Conservation (phyloP, 2,329 filamentous ascomycete species). For the Hymenoscyphus fructigenus region DNA sequence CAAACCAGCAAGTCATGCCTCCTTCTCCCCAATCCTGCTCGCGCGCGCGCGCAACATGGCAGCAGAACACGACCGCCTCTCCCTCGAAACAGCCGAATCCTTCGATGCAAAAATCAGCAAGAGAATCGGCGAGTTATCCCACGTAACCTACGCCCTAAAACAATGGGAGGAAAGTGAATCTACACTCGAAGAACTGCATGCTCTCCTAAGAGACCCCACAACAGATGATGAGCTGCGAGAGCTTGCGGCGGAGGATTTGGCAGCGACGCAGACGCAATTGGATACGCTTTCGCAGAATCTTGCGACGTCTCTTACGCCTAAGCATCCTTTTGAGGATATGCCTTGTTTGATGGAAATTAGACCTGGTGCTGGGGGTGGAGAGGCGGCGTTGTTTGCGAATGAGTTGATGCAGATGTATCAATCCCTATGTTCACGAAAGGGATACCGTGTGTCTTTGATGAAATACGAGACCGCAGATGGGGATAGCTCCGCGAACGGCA, state of each 20-base stretch:
- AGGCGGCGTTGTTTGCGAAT: slow-evolving; percentile 87
- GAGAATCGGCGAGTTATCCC: slow-evolving; percentile 59
- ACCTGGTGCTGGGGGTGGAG: slow-evolving; percentile 86
- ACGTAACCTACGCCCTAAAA: slow-evolving; percentile 55
- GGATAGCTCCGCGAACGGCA: slow-evolving; percentile 54
- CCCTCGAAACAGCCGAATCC: slow-evolving; percentile 47
- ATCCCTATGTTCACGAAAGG: slow-evolving; percentile 68
- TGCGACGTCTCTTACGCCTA: slow-evolving; percentile 76
- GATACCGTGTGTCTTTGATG: slow-evolving; percentile 65
- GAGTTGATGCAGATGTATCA: slow-evolving; percentile 90
- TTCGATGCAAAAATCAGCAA: slow-evolving; percentile 60
- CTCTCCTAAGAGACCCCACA: slow-evolving; percentile 45
- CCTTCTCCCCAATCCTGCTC: slow-evolving; percentile 53
- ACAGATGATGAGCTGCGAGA: slow-evolving; percentile 68
- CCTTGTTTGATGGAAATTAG: slow-evolving; percentile 90
- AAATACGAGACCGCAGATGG: slow-evolving; percentile 79
- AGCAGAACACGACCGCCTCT: slow-evolving; percentile 57
- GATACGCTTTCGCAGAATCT: slow-evolving; percentile 64
- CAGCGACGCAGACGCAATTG: slow-evolving; percentile 61
- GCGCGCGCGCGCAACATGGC: slow-evolving; percentile 58
- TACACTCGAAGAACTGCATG: slow-evolving; percentile 53
- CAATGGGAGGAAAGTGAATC: slow-evolving; percentile 57
- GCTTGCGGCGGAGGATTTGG: slow-evolving; percentile 79
- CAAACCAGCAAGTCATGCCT: slow-evolving; percentile 32
- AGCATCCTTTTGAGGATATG: slow-evolving; percentile 84